These are phyloP conservation scores for Blastocystis sp. DNA, from an alignment of 352 stramenopile species.

Conservation along the genomic window DNA sequence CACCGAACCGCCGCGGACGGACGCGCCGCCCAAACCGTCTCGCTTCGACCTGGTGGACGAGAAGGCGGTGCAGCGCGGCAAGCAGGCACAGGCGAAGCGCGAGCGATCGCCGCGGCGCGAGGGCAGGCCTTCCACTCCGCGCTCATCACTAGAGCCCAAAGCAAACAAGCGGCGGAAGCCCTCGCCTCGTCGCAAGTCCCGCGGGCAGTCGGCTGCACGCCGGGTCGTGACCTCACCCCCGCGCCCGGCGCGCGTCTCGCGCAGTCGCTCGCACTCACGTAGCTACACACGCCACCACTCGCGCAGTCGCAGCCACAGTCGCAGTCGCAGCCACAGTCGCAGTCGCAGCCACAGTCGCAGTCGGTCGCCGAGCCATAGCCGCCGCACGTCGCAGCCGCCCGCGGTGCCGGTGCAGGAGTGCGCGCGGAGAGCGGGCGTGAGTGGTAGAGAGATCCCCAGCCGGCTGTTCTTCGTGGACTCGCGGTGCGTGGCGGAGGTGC, in stretches of 20 bases:
- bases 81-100: background rate
- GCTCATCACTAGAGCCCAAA: background rate
- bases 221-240: background rate
- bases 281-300: background rate
- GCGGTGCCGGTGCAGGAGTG: background rate
- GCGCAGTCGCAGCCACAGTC: background rate
- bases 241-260: background rate
- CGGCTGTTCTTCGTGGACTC: conserved; percentile 26
- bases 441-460: background rate
- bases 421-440: background rate
- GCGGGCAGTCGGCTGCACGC: background rate
- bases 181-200: background rate
- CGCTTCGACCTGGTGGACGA: background rate
- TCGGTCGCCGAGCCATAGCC: background rate
- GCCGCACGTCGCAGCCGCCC: background rate
- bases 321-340: background rate
- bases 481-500: conserved; percentile 17
- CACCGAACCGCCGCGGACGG: background rate
- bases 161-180: background rate
- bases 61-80: background rate
- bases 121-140: background rate
- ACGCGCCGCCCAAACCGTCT: background rate
- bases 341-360: conserved; percentile 12
- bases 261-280: background rate
- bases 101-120: background rate